Evolutionary conservation across 1,284 basidiomycete genomes (phyloP).

Genomic region (Meripilus lineatus): DNA sequence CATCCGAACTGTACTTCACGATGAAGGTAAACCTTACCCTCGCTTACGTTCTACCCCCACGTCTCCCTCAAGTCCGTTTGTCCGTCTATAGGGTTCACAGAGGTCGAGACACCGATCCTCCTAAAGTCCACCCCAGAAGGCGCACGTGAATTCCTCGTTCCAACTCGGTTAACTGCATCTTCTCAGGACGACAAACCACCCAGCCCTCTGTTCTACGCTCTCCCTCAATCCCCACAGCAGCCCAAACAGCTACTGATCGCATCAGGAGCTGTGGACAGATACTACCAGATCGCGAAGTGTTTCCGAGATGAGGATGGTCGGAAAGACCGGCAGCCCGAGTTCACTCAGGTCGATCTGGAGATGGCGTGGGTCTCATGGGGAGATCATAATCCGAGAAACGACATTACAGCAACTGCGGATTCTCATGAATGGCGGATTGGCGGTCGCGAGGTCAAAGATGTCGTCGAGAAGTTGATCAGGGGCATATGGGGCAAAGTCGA

Average conservation of each 20-base stretch:
- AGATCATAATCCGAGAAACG: slow-evolving; percentile 14
- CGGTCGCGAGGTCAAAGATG: slow-evolving; percentile 70
- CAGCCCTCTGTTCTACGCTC: slow-evolving; percentile 77
- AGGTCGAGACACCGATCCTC: slow-evolving; percentile 93
- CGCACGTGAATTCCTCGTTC: slow-evolving; percentile 91
- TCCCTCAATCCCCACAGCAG: slow-evolving; percentile 94
- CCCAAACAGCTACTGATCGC: slow-evolving; percentile 92
- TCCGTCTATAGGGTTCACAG: slow-evolving; percentile 66
- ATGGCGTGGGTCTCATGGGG: slow-evolving; percentile 93
- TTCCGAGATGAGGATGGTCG: slow-evolving; percentile 95
- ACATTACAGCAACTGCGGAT: slow-evolving; percentile 11
- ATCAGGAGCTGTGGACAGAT: slow-evolving; percentile 85
- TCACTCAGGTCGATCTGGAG: slow-evolving; percentile 95
- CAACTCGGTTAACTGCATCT: slow-evolving; percentile 54
- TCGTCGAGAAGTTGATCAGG: slow-evolving; percentile 69
- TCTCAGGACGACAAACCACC: slow-evolving; percentile 11
- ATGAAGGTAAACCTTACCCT: slow-evolving; percentile 48
- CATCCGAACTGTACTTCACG: slow-evolving; percentile 70
- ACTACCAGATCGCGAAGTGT: slow-evolving; percentile 91
- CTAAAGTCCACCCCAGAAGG: slow-evolving; percentile 93
- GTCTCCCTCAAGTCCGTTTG: slow-evolving; percentile 6
- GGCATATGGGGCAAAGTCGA: slow-evolving; percentile 71
- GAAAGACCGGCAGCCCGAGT: slow-evolving; percentile 94
- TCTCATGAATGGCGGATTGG: slow-evolving; percentile 75
- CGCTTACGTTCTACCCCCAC: slow-evolving; percentile 1